Conservation (phyloP, 805 yeast species). For the Hanseniaspora occidentalis region DNA sequence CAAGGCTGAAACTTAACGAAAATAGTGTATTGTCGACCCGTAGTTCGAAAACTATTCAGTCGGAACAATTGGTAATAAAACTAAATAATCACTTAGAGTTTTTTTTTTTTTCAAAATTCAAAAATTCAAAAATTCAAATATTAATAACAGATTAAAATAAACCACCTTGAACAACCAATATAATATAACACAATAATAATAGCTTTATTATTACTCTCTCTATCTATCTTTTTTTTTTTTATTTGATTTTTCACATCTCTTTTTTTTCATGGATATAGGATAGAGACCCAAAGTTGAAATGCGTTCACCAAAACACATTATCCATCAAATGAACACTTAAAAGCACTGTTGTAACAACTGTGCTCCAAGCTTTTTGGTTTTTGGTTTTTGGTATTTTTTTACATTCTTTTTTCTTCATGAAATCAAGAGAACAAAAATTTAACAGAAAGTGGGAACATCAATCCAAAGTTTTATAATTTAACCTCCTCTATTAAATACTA, state of each 20-base stretch:
- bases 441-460: no score
- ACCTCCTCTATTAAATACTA: no score
- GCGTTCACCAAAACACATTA: no score
- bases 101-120: background rate
- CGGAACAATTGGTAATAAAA: constrained; percentile 28
- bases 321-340: no score
- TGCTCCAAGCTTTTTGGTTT: constrained; percentile 5
- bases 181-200: constrained; percentile 1
- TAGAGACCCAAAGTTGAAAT: no score
- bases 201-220: constrained; percentile 4
- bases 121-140: background rate
- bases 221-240: constrained; percentile 2
- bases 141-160: no score
- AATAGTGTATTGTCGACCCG: background rate
- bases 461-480: no score
- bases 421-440: no score
- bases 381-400: background rate
- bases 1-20: constrained; percentile 39
- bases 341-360: no score
- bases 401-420: no score
- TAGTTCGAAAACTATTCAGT: constrained; percentile 17
- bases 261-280: no score
- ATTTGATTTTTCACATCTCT: no score
- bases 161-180: background rate
- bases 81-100: constrained; percentile 2